phyloP scores from a whole-genome alignment of 129 eudicot genomes.

The Lactuca saligna region DNA sequence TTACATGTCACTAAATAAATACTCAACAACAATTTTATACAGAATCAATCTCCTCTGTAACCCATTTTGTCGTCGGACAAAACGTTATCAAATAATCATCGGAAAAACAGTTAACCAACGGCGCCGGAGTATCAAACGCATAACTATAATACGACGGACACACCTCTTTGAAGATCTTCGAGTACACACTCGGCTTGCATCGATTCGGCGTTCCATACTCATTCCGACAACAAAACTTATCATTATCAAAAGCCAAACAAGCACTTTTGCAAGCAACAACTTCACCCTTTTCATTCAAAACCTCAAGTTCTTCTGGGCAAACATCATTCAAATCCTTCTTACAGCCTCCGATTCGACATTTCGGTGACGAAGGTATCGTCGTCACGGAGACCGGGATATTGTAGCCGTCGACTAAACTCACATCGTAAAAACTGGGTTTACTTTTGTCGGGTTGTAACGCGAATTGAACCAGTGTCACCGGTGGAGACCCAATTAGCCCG shows the following conservation, averaged over 20 bases:
- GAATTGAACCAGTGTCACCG: constrained; percentile 70
- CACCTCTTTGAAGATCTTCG: constrained; percentile 68
- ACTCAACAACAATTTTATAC: constrained; percentile 3
- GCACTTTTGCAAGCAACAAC: constrained; percentile 93
- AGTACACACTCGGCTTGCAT: constrained; percentile 68
- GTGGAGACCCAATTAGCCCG: constrained; percentile 76
- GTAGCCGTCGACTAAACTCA: constrained; percentile 85
- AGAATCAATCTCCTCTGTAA: constrained; percentile 29
- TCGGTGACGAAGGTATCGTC: constrained; percentile 30
- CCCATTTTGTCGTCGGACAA: constrained; percentile 64
- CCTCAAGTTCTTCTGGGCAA: constrained; percentile 74
- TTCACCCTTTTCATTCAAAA: constrained; percentile 44
- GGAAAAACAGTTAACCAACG: constrained; percentile 57
- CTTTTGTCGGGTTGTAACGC: constrained; percentile 54
- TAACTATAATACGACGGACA: constrained; percentile 75
- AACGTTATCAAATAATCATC: constrained; percentile 67
- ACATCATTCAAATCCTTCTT: constrained; percentile 42
- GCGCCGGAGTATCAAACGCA: constrained; percentile 64
- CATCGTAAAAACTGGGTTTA: constrained; percentile 75
- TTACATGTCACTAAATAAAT: not conserved
- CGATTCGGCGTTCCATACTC: constrained; percentile 65
- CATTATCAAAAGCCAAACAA: constrained; percentile 69
- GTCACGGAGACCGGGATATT: constrained; percentile 64
- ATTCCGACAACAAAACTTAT: constrained; percentile 76
- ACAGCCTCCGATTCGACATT: constrained; percentile 72